These are phyloP conservation scores for Helichrysum umbraculigerum DNA, from an alignment of 129 eudicot species.

Conservation along the genomic window DNA sequence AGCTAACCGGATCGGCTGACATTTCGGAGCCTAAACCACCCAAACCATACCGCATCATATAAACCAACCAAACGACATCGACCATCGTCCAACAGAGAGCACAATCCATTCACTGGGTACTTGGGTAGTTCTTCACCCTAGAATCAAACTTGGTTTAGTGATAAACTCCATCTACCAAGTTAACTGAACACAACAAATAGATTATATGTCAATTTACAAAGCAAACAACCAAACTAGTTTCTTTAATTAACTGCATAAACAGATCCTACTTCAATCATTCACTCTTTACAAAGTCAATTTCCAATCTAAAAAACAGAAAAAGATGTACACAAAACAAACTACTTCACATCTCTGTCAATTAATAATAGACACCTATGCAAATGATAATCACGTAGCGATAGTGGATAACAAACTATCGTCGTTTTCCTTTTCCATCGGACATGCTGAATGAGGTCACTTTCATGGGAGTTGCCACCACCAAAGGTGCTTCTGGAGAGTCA, in stretches of 20 bases:
- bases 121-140: neutral
- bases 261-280: neutral
- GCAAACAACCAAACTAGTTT: neutral
- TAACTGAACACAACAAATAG: neutral
- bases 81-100: neutral
- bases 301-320: slow-evolving; percentile 10
- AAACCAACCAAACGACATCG: neutral
- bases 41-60: neutral
- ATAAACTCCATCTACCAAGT: neutral
- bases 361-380: neutral
- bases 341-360: slow-evolving; percentile 14
- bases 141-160: neutral
- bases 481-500: slow-evolving; percentile 89
- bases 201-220: neutral
- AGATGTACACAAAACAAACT: slow-evolving; percentile 14
- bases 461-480: slow-evolving; percentile 86
- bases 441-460: slow-evolving; percentile 87
- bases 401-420: neutral
- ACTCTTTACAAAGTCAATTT: slow-evolving; percentile 12
- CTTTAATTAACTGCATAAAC: slow-evolving; percentile 27
- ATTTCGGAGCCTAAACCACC: neutral
- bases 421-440: slow-evolving; percentile 55
- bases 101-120: neutral
- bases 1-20: neutral
- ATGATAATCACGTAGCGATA: neutral